phyloP scores from a whole-genome alignment of 306 rosid genomes.

The Vigna angularis region DNA sequence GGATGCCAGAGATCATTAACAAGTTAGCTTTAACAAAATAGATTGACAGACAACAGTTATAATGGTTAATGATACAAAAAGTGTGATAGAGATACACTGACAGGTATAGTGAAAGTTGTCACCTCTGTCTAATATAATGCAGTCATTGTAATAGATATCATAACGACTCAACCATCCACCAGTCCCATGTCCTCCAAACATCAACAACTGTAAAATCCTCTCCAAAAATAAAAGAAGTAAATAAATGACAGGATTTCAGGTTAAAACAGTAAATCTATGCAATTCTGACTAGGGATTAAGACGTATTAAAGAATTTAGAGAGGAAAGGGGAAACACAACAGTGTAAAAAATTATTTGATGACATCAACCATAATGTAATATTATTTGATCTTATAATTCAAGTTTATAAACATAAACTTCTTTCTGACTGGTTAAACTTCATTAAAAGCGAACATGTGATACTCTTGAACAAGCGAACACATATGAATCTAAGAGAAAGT shows the following conservation, averaged over 20 bases:
- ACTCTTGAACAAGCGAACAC: background rate
- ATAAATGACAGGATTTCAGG: constrained; percentile 38
- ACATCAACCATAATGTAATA: constrained; percentile 19
- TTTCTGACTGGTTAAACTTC: constrained; percentile 11
- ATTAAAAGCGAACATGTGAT: background rate
- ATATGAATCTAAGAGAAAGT: constrained; percentile 4
- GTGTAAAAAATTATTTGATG: constrained; percentile 26
- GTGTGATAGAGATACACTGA: constrained; percentile 24
- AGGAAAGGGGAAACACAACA: background rate
- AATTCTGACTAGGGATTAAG: constrained; percentile 29
- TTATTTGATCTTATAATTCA: background rate
- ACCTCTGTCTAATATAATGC: constrained; percentile 90
- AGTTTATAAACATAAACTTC: constrained; percentile 20
- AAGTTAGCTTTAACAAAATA: constrained; percentile 22
- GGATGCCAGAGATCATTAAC: constrained; percentile 33
- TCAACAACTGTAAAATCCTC: constrained; percentile 66
- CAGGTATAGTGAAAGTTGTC: constrained; percentile 51
- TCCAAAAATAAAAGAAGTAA: constrained; percentile 37
- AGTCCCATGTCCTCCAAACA: constrained; percentile 99
- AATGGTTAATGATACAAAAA: constrained; percentile 20
- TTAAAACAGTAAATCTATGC: background rate
- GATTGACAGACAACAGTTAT: constrained; percentile 18
- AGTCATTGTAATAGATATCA: constrained; percentile 89
- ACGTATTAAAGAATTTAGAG: background rate
- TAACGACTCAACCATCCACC: constrained; percentile 99